A percentile compares a stretch with the other conserved stretches of the same genome.
phyloP scores from a whole-genome alignment of 164 flowering plant species.

The Magnolia sinica region DNA sequence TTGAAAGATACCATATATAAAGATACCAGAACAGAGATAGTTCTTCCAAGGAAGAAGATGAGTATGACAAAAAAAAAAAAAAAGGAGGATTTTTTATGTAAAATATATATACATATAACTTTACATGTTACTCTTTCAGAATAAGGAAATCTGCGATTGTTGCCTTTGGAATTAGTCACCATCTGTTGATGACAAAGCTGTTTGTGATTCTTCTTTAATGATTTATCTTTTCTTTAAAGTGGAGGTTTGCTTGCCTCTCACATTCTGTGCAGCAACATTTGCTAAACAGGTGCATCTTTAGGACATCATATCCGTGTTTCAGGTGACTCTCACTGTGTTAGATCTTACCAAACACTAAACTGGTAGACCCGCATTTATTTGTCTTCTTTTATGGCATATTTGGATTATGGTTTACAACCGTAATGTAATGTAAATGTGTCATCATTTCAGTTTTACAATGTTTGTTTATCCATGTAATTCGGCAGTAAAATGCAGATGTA shows the following conservation, averaged over 20 bases:
- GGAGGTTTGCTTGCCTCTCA: not conserved
- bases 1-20: not conserved
- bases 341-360: too few relatives aligned
- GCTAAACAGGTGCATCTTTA: too few relatives aligned
- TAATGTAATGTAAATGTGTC: too few relatives aligned
- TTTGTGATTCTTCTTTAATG: not conserved
- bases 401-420: too few relatives aligned
- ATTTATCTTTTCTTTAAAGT: not conserved
- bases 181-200: not conserved
- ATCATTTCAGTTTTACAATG: too few relatives aligned
- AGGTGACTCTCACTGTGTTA: too few relatives aligned
- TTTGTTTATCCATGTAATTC: too few relatives aligned
- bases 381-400: too few relatives aligned
- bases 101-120: not conserved
- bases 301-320: too few relatives aligned
- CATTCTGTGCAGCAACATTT: too few relatives aligned
- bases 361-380: too few relatives aligned
- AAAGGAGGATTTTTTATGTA: not conserved
- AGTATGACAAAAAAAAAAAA: not conserved
- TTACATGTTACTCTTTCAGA: not conserved
- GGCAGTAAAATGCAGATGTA: too few relatives aligned
- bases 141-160: not conserved
- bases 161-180: not conserved
- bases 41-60: not conserved
- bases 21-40: not conserved